phyloP scores from a whole-genome alignment of 768 basidiomycete genomes.

The Psilocybe tampanensis region DNA sequence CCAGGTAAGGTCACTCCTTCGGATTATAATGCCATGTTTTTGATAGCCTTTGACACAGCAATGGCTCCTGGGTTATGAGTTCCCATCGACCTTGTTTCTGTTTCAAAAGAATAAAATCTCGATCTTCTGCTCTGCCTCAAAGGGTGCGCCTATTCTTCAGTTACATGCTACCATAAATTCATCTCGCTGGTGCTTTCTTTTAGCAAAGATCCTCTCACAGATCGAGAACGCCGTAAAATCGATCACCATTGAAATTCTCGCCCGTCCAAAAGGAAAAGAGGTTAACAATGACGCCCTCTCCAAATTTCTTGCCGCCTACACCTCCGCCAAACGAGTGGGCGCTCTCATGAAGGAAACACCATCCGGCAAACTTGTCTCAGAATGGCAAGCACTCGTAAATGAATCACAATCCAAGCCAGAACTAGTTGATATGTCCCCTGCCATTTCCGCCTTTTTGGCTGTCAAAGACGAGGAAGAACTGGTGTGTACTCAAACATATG shows the following conservation, averaged over 20 bases:
- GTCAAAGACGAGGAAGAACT: slow-evolving; percentile 92
- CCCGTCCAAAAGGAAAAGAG: slow-evolving; percentile 82
- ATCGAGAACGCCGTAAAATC: slow-evolving; percentile 57
- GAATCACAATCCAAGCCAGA: slow-evolving; percentile 66
- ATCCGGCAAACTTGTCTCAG: slow-evolving; percentile 81
- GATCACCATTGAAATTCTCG: slow-evolving; percentile 75
- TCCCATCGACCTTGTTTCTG: slow-evolving; percentile 89
- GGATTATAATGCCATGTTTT: slow-evolving; percentile 6
- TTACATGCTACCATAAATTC: slow-evolving; percentile 2
- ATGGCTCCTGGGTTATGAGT: slow-evolving; percentile 97
- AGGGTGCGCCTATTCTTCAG: slow-evolving; percentile 54
- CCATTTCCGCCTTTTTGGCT: slow-evolving; percentile 78
- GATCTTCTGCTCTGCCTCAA: slow-evolving; percentile 85
- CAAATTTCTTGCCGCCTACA: slow-evolving; percentile 65
- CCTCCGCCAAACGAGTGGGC: slow-evolving; percentile 68
- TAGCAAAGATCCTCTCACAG: slow-evolving; percentile 87
- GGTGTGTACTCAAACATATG: slow-evolving; percentile 47
- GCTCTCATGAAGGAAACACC: slow-evolving; percentile 82
- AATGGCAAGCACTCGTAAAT: slow-evolving; percentile 76
- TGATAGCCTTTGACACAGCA: slow-evolving; percentile 56
- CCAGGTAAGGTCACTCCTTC: slow-evolving; percentile 59
- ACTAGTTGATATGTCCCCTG: slow-evolving; percentile 74
- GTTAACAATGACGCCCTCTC: slow-evolving; percentile 72
- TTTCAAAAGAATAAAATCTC: slow-evolving; percentile 77
- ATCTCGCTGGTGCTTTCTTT: slow-evolving; percentile 7